Base-by-base conservation (phyloP, 768 basidiomycete genomes). In the Boletus rubescentipes region DNA sequence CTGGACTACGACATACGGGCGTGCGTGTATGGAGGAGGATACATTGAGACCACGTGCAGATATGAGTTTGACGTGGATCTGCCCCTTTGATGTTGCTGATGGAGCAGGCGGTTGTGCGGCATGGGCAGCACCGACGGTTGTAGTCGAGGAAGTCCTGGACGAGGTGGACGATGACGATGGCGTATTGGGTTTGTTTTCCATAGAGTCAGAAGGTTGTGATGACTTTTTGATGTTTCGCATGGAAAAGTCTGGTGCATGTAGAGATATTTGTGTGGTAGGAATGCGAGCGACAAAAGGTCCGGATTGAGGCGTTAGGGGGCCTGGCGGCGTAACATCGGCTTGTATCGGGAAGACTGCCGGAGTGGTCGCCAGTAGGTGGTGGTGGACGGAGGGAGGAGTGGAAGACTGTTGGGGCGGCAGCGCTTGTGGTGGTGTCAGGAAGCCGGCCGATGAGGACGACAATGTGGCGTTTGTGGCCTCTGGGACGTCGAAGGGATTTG, bases 41-140 rank as follows among this genome's bases (percentile, higher is more conserved):
- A 93, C 87, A 59, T 85, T 85, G 68, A 99, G 86, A 10, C 81
- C 83, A 44, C 92, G 83, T 12, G 92, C 97, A 60, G 88, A 86
- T 72, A 99, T 93, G 68, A 99, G 85, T 73, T 98, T 98, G 73
- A 99, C 89, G 64, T 92, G 91, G 50, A 99, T 87, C 73, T 94
- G 93, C 55, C 90, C 90, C 64, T 73, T 78, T 56, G 78, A 75
- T 10, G 74, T 68, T 35, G 69, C 70, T 4, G 75, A 69, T 53
- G 70, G 46, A 7, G 65, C 60, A 36, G 49, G 69, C 46, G 54
- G 71, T 35, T 72, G 59, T 44, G 71, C 41, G 7, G 69, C 18
- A 26, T 64, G 58, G 9, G 57, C 39, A 58, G 62, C 30, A 34
- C 59, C 46, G 43, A 44, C 48, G 29, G 55, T 46, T 11, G 59